Percentiles rank a stretch among this genome's conserved stretches.
Evolutionary conservation across 805 yeast genomes (phyloP).

Genomic region (Candida ipomoeae): DNA sequence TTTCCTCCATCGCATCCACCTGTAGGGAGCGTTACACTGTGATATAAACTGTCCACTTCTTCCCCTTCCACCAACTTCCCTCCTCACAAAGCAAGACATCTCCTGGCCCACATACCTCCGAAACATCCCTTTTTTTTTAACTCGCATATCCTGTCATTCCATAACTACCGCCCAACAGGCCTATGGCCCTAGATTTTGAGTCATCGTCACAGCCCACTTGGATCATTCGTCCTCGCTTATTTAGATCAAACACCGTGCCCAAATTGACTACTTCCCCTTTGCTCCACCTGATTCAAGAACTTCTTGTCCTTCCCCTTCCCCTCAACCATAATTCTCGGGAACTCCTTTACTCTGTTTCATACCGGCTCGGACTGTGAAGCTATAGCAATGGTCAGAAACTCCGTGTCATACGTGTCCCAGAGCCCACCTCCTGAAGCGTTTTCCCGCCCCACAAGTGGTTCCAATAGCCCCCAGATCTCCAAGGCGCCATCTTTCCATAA

Average conservation of each 20-base stretch:
- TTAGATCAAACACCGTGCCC: no score
- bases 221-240: not conserved
- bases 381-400: not conserved
- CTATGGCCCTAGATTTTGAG: not conserved
- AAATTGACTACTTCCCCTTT: no score
- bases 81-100: not conserved
- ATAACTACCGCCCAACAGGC: not conserved
- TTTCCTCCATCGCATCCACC: constrained; percentile 2
- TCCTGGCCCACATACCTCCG: not conserved
- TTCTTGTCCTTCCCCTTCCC: no score
- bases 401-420: constrained; percentile 1
- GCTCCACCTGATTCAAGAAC: no score
- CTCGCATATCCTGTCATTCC: not conserved
- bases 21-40: not conserved
- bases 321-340: no score
- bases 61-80: not conserved
- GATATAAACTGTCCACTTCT: not conserved
- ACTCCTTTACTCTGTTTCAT: not conserved
- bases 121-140: not conserved
- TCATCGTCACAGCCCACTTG: not conserved
- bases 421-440: constrained; percentile 4
- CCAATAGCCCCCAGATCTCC: constrained; percentile 1
- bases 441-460: not conserved
- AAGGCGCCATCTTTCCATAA: constrained; percentile 8
- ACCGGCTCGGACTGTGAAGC: not conserved